Evolutionary conservation across 2,329 filamentous ascomycete species (phyloP), one percentile per base, ranked within the genome.

Genomic region (Volutella citrinella): DNA sequence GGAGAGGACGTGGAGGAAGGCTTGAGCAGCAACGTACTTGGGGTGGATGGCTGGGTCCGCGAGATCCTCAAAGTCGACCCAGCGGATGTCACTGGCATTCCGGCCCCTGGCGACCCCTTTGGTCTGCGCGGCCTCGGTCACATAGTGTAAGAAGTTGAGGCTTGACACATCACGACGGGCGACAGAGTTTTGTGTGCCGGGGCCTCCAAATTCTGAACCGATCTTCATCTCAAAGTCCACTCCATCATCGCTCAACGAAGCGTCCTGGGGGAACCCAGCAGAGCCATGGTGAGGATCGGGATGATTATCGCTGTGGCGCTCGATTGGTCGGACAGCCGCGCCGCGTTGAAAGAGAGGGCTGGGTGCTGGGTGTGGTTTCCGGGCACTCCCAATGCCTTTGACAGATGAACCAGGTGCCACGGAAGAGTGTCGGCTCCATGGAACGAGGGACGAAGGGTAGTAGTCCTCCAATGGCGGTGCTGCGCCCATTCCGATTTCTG

Each of bases 401-500:
- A 66, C 49, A 4, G 67, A 69, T 0, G 74, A 77, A 10, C 65
- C 64, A 1, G 68, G 72, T 2, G 69, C 55, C 4, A 59, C 52
- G 1, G 72, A 76, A 4, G 61, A 64, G 10, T 52, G 43, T 4
- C 68, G 69, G 41, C 71, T 74, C 74, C 74, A 77, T 5, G 74
- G 74, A 52, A 70, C 61, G 36, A 72, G 56, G 12, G 67, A 69
- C 4, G 69, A 73, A 2, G 70, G 73, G 27, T 76, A 74, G 33
- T 82, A 76, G 38, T 94, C 84, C 5, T 78, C 76, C 33, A 93
- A 72, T 7, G 77, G 74, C 1, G 76, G 72, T 1, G 70, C 75
- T 2, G 76, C 83, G 25, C 86, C 78, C 60, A 87, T 78, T 14
- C 82, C 85, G 16, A 87, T 60, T 57, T 94, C 88, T 14, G 83